phyloP scores from a whole-genome alignment of 2,329 filamentous ascomycete species.

The Coleophoma crateriformis region DNA sequence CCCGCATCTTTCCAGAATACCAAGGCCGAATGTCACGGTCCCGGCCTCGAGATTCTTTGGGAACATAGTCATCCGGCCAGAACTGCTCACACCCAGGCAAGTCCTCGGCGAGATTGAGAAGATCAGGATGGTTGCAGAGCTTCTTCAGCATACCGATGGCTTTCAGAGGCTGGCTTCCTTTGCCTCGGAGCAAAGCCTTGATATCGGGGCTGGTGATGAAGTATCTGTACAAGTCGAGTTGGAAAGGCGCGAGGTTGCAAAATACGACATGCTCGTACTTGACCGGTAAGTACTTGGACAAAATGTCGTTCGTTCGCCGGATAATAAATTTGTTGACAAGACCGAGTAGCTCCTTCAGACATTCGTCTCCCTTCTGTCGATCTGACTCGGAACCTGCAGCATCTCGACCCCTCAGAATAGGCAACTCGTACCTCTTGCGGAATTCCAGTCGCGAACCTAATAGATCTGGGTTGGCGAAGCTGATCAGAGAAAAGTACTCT shows the following conservation, averaged over 20 bases:
- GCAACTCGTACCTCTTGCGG: slow-evolving; percentile 87
- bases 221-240: slow-evolving; percentile 90
- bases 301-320: slow-evolving; percentile 91
- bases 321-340: slow-evolving; percentile 99
- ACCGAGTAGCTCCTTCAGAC: slow-evolving; percentile 71
- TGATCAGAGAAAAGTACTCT: slow-evolving; percentile 93
- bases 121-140: slow-evolving; percentile 94
- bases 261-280: slow-evolving; percentile 99
- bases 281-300: slow-evolving; percentile 94
- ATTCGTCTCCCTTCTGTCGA: slow-evolving; percentile 75
- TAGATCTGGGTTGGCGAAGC: slow-evolving; percentile 91
- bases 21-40: slow-evolving; percentile 90
- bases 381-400: slow-evolving; percentile 82
- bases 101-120: slow-evolving; percentile 77
- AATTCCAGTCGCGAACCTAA: slow-evolving; percentile 88
- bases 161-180: slow-evolving; percentile 92
- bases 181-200: slow-evolving; percentile 83
- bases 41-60: slow-evolving; percentile 79
- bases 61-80: slow-evolving; percentile 82
- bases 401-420: slow-evolving; percentile 87
- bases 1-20: slow-evolving; percentile 98
- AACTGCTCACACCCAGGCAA: slow-evolving; percentile 79
- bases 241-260: slow-evolving; percentile 90
- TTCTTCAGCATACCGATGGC: slow-evolving; percentile 97
- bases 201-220: slow-evolving; percentile 96